phyloP scores from a whole-genome alignment of 257 asterid species.

The Hygrophila difformis region DNA sequence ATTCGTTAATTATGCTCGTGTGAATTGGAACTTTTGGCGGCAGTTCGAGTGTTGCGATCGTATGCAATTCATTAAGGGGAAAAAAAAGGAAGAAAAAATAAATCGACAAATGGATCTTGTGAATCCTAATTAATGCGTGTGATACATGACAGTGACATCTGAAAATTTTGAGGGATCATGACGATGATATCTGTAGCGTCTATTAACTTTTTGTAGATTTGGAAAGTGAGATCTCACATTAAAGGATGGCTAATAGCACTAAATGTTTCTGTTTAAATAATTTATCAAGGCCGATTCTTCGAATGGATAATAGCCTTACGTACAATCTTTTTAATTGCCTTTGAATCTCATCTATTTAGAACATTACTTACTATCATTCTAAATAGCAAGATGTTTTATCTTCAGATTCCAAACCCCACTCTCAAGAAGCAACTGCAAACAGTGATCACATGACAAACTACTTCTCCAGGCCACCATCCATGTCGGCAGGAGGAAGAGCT shows the following conservation, averaged over 20 bases:
- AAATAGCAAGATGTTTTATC: slow-evolving; percentile 4
- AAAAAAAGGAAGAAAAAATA: too few species aligned
- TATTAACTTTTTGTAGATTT: background rate
- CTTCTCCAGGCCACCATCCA: slow-evolving; percentile 21
- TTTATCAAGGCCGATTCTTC: background rate
- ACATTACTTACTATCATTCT: slow-evolving; percentile 1
- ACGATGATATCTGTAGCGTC: background rate
- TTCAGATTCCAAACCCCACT: slow-evolving; percentile 32
- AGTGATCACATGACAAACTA: slow-evolving; percentile 12
- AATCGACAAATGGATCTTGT: background rate
- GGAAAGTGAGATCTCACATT: background rate
- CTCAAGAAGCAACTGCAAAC: slow-evolving; percentile 23
- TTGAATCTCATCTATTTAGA: background rate
- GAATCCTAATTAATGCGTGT: too few species aligned
- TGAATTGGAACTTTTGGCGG: too few species aligned
- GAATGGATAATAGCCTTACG: background rate
- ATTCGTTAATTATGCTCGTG: too few species aligned
- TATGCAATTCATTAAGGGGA: too few species aligned
- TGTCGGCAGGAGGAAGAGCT: slow-evolving; percentile 72
- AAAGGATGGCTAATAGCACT: background rate
- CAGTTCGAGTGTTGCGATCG: too few species aligned
- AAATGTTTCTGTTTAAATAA: too few species aligned
- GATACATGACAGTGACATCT: too few species aligned
- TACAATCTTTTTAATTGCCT: background rate
- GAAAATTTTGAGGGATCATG: background rate